Conservation (phyloP, 345 rosid genomes). For the Excoecaria cochinchinensis region DNA sequence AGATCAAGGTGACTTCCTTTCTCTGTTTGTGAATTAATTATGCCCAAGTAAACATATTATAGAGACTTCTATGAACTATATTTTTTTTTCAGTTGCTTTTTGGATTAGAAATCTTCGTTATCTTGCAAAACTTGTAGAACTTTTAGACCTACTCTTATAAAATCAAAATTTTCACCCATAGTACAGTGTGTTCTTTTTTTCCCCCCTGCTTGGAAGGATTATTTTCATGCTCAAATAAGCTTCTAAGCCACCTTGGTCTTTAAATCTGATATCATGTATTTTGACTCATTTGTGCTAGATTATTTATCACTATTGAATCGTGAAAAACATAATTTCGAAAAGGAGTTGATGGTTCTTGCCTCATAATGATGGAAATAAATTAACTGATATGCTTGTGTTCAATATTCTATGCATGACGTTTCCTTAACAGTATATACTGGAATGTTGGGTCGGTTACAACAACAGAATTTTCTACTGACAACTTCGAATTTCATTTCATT, state of each 20-base stretch:
- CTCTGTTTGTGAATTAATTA: neutral
- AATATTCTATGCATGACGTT: neutral
- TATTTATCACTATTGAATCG: neutral
- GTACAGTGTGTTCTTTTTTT: neutral
- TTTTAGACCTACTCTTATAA: neutral
- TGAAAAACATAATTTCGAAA: neutral
- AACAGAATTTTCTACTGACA: neutral
- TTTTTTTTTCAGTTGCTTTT: neutral
- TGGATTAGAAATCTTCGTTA: neutral
- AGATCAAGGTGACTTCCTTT: conserved; percentile 55
- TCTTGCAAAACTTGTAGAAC: neutral
- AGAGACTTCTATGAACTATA: neutral
- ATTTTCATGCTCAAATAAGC: neutral
- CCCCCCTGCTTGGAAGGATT: no score
- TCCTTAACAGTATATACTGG: neutral
- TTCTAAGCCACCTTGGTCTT: neutral
- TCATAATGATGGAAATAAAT: neutral
- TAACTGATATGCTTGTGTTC: neutral
- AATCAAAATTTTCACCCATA: neutral
- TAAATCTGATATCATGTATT: neutral
- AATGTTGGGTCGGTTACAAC: neutral
- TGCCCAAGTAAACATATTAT: neutral
- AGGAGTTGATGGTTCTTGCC: neutral
- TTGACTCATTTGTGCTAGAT: neutral
- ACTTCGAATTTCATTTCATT: neutral